phyloP scores from a whole-genome alignment of 2,329 filamentous ascomycete species.

The Penicillium corylophilum region DNA sequence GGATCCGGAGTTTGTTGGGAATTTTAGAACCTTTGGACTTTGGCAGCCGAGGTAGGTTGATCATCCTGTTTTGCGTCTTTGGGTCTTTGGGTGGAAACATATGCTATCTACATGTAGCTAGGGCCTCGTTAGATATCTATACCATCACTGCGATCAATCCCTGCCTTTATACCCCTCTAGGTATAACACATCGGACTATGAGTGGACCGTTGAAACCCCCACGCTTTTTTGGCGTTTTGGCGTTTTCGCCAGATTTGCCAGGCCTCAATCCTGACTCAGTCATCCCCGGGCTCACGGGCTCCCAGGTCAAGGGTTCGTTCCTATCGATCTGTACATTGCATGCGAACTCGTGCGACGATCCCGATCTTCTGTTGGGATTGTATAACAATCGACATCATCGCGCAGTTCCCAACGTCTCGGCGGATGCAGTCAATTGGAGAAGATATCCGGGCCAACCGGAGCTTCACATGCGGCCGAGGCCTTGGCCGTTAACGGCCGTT shows the following conservation, averaged over 20 bases:
- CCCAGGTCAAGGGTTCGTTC: not conserved
- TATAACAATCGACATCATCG: not conserved
- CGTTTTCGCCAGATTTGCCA: not conserved
- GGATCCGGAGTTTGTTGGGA: slow-evolving; percentile 26
- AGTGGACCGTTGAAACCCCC: not conserved
- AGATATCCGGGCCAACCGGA: not conserved
- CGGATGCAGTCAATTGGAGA: not conserved
- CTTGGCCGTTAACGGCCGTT: not conserved
- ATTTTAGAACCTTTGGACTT: slow-evolving; percentile 14
- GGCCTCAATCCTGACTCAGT: not conserved
- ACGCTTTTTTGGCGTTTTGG: not conserved
- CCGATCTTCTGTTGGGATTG: slow-evolving; percentile 12
- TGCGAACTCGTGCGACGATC: not conserved
- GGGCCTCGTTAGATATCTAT: not conserved
- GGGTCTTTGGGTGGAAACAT: not conserved
- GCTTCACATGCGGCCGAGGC: slow-evolving; percentile 26
- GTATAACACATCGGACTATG: too few relatives aligned
- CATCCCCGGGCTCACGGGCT: not conserved
- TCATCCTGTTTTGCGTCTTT: not conserved
- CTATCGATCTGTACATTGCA: not conserved
- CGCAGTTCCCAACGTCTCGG: slow-evolving; percentile 17
- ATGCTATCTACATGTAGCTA: not conserved
- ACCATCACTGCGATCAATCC: too few relatives aligned
- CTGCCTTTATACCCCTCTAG: too few relatives aligned
- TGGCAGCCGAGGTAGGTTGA: not conserved